Base-by-base conservation (phyloP, 768 basidiomycete species). In the Tricholoma sp. region DNA sequence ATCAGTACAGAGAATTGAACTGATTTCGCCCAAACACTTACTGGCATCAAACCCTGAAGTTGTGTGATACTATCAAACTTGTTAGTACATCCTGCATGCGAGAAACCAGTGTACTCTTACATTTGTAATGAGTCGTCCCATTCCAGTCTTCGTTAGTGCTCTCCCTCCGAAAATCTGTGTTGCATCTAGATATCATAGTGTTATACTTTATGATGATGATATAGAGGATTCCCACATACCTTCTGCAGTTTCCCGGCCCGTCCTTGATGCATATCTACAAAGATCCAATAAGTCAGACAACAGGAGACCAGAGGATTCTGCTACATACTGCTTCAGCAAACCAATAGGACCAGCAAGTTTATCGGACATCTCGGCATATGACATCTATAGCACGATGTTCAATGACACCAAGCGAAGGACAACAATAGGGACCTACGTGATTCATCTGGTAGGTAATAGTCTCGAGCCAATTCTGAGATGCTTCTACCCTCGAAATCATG, bases 401-500 rank as follows among this genome's bases (percentile, higher is more conserved):
- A 41, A 32, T 44, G n/a, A 61, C 44, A 50, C 44, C 39, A 34
- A 63, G 66, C 66, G 39, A 24, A 32, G 54, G 24, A 33, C 11
- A 6, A 11, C 11, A n/a, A 4, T 18, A 9, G 4, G 13, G 39
- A 31, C 78, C 33, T 54, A 91, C 89, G 65, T 92, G 85, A 67
- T 88, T 91, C 93, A 96, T 95, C 69, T 97, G 94, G 67, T 88
- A 84, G 2, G 94, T 97, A 53, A 97, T 76, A 18, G 77, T 81
- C 76, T 98, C 95, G 10, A 94, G 80, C 93, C 93, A 97, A 50
- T 85, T 85, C 66, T 96, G 94, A 58, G 77, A 84, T 17, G 79
- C 81, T 72, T 98, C 94, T 41, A 94, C 81, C 39, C 92, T 86
- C 55, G 90, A 85, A 49, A 98, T 94, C 92, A 98, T 97, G 49